Base-by-base conservation (phyloP, 805 yeast genomes). In the Spathaspora arborariae region DNA sequence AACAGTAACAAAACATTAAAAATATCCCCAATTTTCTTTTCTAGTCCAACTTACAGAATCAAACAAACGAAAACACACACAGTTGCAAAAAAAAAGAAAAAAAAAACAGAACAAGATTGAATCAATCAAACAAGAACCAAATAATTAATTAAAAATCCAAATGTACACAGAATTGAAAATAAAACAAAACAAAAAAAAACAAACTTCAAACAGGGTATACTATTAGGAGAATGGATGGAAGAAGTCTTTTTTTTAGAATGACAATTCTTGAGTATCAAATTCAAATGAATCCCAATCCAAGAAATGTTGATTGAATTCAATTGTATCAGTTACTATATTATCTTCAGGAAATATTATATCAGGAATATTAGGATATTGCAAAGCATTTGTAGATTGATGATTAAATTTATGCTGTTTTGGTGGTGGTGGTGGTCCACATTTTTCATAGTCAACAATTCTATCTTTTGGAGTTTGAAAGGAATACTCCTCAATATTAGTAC, bases 391-490 rank as follows among this genome's bases (percentile, higher is more conserved):
- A 13, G 19, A 10, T 7, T 21, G 27, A 16, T 40, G 16, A 15
- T 22, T 16, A 30, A 40, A 40, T n/a, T 18, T 26, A 11, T 19
- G 35, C 26, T 40, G 42, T 26, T 40, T 40, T 19, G 42, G 42
- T 30, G 35, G 35, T 15, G 42, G 35, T 20, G 30, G 42, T 16
- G 42, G 42, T 16, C 15, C 11, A 24, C 33, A 22, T 11, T 20
- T n/a, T 24, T 40, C 42, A 11, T 26, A 40, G 18, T 40, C 42
- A 16, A 40, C 26, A 22, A 40, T 40, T 20, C 10, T 40, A 19
- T 42, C 45, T 37, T 19, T 34, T 33, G 45, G 45, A 11, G 45
- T 42, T 19, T 42, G 40, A 13, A n/a, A 42, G n/a, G 44, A 33
- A 20, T 5, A 19, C 6, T 24, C 38, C 5, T 42, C 9, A 21